A percentile compares a stretch with the other conserved stretches of the same genome.
These are phyloP conservation scores for Candolleomyces efflorescens DNA, from an alignment of 768 basidiomycete species.

Conservation along the genomic window DNA sequence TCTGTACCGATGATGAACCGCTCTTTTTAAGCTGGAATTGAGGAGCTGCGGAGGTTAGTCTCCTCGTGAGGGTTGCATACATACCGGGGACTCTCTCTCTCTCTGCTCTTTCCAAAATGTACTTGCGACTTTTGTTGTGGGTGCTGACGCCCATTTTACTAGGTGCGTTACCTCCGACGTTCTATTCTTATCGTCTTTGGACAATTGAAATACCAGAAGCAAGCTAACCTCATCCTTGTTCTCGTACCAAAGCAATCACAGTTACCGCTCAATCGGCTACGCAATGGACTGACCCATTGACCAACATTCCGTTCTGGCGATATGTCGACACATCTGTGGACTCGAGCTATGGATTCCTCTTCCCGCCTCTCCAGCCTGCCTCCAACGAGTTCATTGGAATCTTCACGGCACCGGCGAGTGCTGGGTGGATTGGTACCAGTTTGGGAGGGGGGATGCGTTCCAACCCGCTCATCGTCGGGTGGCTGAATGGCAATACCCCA, in stretches of 20 bases:
- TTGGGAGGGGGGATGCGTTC: slow-evolving; percentile 10
- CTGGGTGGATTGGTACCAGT: slow-evolving; percentile 9
- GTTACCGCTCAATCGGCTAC: neutral
- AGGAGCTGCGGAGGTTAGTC: no score
- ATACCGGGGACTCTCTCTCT: no score
- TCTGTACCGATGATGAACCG: neutral
- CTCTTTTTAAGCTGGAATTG: neutral
- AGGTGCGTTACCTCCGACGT: neutral
- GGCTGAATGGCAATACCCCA: slow-evolving; percentile 5
- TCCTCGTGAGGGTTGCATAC: no score
- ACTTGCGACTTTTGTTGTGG: neutral
- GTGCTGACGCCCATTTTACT: neutral
- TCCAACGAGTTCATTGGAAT: slow-evolving; percentile 12
- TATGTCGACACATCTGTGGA: neutral
- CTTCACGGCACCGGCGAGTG: slow-evolving; percentile 5
- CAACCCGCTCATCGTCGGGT: slow-evolving; percentile 8
- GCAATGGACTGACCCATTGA: slow-evolving; percentile 2
- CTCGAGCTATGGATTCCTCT: neutral
- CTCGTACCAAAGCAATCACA: neutral
- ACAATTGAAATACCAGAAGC: no score
- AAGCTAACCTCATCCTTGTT: no score
- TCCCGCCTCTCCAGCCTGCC: slow-evolving; percentile 1
- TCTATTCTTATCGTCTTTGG: neutral
- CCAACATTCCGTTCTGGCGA: neutral
- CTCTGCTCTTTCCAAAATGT: neutral